A percentile compares a stretch with the other conserved stretches of the same genome.
Evolutionary conservation across 1,284 basidiomycete species (phyloP).

Genomic region (Boletus albobrunnescens): DNA sequence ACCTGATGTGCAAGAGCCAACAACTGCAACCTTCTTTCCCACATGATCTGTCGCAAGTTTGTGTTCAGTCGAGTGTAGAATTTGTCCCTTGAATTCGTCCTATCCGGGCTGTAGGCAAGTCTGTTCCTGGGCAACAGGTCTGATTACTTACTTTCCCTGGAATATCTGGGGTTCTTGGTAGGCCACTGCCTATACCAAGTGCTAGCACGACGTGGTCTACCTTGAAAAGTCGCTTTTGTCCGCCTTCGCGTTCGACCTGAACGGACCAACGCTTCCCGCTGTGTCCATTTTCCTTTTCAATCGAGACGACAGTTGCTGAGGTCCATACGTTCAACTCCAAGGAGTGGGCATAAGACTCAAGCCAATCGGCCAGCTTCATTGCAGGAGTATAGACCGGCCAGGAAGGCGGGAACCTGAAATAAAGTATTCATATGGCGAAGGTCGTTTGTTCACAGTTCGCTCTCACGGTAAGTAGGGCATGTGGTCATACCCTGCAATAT

Average conservation of each 20-base stretch:
- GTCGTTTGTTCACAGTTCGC: background rate
- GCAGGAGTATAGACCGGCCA: slow-evolving; percentile 43
- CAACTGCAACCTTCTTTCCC: slow-evolving; percentile 58
- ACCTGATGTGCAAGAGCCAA: slow-evolving; percentile 62
- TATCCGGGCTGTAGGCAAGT: slow-evolving; percentile 18
- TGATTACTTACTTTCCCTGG: slow-evolving; percentile 27
- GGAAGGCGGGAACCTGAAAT: slow-evolving; percentile 31
- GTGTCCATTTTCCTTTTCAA: slow-evolving; percentile 32
- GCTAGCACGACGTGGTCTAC: slow-evolving; percentile 40
- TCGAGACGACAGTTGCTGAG: slow-evolving; percentile 33
- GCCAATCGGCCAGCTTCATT: slow-evolving; percentile 45
- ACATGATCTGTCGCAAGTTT: slow-evolving; percentile 45
- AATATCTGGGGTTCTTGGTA: slow-evolving; percentile 36
- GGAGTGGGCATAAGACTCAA: slow-evolving; percentile 44
- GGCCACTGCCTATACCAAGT: slow-evolving; percentile 42
- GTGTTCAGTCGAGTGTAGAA: slow-evolving; percentile 54
- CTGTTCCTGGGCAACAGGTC: slow-evolving; percentile 13
- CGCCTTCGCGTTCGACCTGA: slow-evolving; percentile 32
- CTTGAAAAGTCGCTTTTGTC: slow-evolving; percentile 33
- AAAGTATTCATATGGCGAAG: background rate
- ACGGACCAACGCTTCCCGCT: slow-evolving; percentile 39
- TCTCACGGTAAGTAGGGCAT: slow-evolving; percentile 37
- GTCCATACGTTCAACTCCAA: slow-evolving; percentile 49
- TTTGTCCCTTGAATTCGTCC: slow-evolving; percentile 51
- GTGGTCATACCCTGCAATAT: slow-evolving; percentile 30